Percentiles rank a stretch among this genome's conserved stretches.
Conservation (phyloP, 176 grass and related monocot genomes). For the Triticum dicoccoides region DNA sequence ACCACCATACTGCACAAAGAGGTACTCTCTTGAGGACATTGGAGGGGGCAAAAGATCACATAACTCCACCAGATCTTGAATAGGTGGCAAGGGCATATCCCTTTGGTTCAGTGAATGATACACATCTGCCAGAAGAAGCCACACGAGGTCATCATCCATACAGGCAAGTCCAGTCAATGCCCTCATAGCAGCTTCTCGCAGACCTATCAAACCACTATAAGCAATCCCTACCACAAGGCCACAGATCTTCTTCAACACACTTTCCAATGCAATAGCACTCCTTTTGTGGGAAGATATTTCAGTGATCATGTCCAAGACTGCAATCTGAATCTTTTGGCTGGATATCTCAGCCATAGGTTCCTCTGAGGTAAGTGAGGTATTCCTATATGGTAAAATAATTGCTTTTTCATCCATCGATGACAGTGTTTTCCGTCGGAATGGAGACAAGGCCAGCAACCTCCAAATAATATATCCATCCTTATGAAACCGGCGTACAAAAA, state of each 20-base stretch:
- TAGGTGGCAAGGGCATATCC: constrained; percentile 40
- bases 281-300: constrained; percentile 61
- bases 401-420: constrained; percentile 48
- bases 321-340: constrained; percentile 80
- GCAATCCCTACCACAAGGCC: constrained; percentile 92
- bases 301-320: constrained; percentile 79
- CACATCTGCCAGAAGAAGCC: constrained; percentile 89
- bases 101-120: constrained; percentile 73
- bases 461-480: constrained; percentile 79
- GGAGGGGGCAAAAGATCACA: constrained; percentile 66
- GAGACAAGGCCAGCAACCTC: constrained; percentile 66
- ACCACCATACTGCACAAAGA: constrained; percentile 75
- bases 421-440: constrained; percentile 59
- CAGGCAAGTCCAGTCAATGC: constrained; percentile 62
- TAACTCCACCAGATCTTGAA: constrained; percentile 41
- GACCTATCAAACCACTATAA: constrained; percentile 53
- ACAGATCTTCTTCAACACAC: constrained; percentile 71
- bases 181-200: constrained; percentile 66
- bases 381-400: constrained; percentile 83
- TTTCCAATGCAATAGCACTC: constrained; percentile 67
- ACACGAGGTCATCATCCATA: constrained; percentile 86
- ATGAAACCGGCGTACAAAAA: constrained; percentile 85
- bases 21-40: constrained; percentile 58
- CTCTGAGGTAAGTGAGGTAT: constrained; percentile 49
- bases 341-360: constrained; percentile 90